Evolutionary conservation across 257 asterid genomes (phyloP), one percentile per base, ranked within the genome.

Genomic region (Rubia yunnanensis): DNA sequence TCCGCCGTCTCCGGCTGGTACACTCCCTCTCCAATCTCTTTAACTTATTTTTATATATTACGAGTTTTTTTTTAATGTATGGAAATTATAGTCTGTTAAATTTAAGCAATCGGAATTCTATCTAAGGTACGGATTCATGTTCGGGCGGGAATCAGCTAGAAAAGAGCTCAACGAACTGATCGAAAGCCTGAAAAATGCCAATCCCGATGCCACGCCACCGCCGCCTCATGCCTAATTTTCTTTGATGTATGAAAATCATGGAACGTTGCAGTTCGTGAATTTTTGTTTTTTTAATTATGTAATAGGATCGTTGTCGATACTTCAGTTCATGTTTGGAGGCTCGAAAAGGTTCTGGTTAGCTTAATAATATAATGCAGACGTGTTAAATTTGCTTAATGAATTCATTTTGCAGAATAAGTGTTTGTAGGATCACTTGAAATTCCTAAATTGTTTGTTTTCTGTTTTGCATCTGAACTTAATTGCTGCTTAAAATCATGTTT

Each of bases 1-100:
- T 92, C 98, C 53, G 95, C 90, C 60, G 86, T 89, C 69, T 84
- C 98, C 70, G 79, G 80, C 72, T 92, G 96, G 98, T 88, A 74
- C 26, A 22, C 44, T 26, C 32, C 52, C 32, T 23, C 13, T 63
- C 28, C 35, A 1, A 23, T 24, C n/a, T 14, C 30, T n/a, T 18
- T 20, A n/a, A 7, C 28, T n/a, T 26, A 1, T 6, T 49, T 46
- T 7, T 18, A 28, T 1, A 22, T 39, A 31, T 38, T 4, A 50
- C 0, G 14, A 63, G n/a, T n/a, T n/a, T 44, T 53, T n/a, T 65
- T 2, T 17, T 15, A 24, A 7, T 15, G 49, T 7, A 4, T 14
- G 11, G 22, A 3, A 35, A 39, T 31, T 17, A 1, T 13, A 23
- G 55, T 26, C 44, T 8, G 38, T 41, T 73, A 36, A 8, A 67